These are phyloP conservation scores for Epichloe hybrida DNA, from an alignment of 2,329 filamentous ascomycete genomes.

Conservation along the genomic window DNA sequence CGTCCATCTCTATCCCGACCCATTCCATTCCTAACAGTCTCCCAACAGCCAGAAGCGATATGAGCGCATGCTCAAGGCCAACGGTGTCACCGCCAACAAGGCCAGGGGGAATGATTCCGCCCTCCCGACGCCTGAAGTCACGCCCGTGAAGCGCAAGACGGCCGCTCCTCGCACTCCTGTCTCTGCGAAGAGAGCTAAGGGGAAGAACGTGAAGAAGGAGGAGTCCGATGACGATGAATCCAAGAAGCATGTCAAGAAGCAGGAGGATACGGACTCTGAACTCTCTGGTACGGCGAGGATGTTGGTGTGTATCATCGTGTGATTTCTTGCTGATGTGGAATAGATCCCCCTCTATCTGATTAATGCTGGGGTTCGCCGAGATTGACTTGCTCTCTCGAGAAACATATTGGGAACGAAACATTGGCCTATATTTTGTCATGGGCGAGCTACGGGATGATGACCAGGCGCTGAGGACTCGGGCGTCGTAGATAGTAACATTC, in stretches of 20 bases:
- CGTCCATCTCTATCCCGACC: neutral
- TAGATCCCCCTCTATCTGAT: neutral
- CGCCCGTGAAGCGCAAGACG: slow-evolving; percentile 19
- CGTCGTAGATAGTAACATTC: neutral
- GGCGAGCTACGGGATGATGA: neutral
- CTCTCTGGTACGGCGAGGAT: slow-evolving; percentile 14
- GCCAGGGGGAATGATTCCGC: slow-evolving; percentile 5
- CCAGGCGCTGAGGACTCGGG: neutral
- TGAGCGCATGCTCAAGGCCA: slow-evolving; percentile 49
- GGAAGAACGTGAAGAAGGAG: slow-evolving; percentile 14
- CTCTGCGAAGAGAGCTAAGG: slow-evolving; percentile 15
- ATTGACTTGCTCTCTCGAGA: no score
- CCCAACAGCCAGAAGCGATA: slow-evolving; percentile 49
- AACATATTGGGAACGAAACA: no score
- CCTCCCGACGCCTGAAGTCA: slow-evolving; percentile 4
- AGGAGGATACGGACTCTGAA: slow-evolving; percentile 13
- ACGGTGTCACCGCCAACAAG: slow-evolving; percentile 28
- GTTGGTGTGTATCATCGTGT: neutral
- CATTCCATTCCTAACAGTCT: no score
- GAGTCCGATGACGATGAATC: slow-evolving; percentile 12
- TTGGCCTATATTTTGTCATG: neutral
- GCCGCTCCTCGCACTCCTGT: slow-evolving; percentile 11
- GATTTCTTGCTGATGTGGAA: neutral
- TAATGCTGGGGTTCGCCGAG: neutral
- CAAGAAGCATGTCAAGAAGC: slow-evolving; percentile 10